These are phyloP conservation scores for Tilletiaria anomala DNA, from an alignment of 1,284 basidiomycete genomes.

Conservation along the genomic window DNA sequence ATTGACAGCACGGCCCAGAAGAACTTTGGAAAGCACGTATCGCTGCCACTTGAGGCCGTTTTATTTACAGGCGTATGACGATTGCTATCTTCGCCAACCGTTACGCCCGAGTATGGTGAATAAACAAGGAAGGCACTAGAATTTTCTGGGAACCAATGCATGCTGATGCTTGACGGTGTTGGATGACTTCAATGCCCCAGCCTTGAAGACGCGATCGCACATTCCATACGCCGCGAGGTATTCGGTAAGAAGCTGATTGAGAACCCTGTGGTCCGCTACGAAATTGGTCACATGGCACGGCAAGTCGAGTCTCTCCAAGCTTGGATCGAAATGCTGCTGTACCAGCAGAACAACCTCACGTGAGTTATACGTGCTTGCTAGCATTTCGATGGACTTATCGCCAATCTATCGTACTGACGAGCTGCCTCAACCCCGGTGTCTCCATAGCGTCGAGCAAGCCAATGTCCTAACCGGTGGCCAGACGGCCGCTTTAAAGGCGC, in stretches of 20 bases:
- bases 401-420: slow-evolving; percentile 13
- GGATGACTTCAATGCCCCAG: slow-evolving; percentile 16
- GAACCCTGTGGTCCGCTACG: slow-evolving; percentile 5
- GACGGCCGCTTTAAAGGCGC: slow-evolving; percentile 25
- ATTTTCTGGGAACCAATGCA: too few relatives aligned
- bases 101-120: too few relatives aligned
- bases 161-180: too few relatives aligned
- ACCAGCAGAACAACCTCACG: slow-evolving; percentile 7
- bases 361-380: slow-evolving; percentile 22
- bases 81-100: slow-evolving; percentile 3
- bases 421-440: too few relatives aligned
- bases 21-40: too few relatives aligned
- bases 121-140: too few relatives aligned
- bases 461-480: slow-evolving; percentile 12
- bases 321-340: slow-evolving; percentile 4
- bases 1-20: too few relatives aligned
- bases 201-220: slow-evolving; percentile 2
- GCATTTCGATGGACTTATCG: slow-evolving; percentile 20
- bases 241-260: slow-evolving; percentile 5
- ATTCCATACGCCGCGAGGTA: slow-evolving; percentile 2
- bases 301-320: slow-evolving; percentile 5
- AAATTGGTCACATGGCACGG: slow-evolving; percentile 6
- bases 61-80: too few relatives aligned
- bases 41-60: too few relatives aligned
- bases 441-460: slow-evolving; percentile 4